Base-by-base conservation (phyloP, 805 yeast species). In the Lachancea kluyveri region DNA sequence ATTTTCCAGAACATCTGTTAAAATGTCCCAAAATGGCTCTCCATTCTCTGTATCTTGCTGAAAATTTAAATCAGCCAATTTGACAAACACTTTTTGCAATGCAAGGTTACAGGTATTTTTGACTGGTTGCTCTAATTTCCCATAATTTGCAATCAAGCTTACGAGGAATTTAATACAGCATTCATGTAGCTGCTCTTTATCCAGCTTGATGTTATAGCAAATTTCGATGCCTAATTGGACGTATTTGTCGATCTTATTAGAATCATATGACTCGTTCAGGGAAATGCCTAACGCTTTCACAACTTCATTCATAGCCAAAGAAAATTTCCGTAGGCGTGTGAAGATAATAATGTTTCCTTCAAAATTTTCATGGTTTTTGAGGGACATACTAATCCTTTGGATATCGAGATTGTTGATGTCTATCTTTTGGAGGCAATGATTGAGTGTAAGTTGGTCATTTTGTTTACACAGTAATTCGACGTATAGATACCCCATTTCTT, bases 1-100 rank as follows among this genome's bases (percentile, higher is more conserved):
- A 3, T 70, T 54, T 24, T 67, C 68, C 21, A 83, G 55, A 35
- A 80, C 74, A 25, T 59, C 55, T 18, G 75, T 67, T 42, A 80
- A 68, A 2, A 80, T 74, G 11, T 61, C 58, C 31, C 75, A 56
- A 39, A 83, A 72, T 1, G 79, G 68, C 12, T 51, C 43, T 21
- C 40, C 42, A 9, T 47, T 44, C 7, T 40, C 39, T 14, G 41
- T 42, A 8, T 43, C 40, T 1, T 42, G 42, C 10, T 43, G 50
- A 10, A n/a, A 19, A 12, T 11, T 25, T n/a, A 39, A 27, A 2
- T 42, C 33, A 8, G 54, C 45, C 12, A 54, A 31, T 17, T 41
- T 37, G 4, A 50, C 33, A 28, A 51, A 52, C 3, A 49, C 31
- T 14, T 31, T 32, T 28, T 48, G 49, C 8, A 54, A 14, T 8